These are phyloP conservation scores for Myotisia sp. DNA, from an alignment of 2,329 filamentous ascomycete genomes.

Conservation along the genomic window DNA sequence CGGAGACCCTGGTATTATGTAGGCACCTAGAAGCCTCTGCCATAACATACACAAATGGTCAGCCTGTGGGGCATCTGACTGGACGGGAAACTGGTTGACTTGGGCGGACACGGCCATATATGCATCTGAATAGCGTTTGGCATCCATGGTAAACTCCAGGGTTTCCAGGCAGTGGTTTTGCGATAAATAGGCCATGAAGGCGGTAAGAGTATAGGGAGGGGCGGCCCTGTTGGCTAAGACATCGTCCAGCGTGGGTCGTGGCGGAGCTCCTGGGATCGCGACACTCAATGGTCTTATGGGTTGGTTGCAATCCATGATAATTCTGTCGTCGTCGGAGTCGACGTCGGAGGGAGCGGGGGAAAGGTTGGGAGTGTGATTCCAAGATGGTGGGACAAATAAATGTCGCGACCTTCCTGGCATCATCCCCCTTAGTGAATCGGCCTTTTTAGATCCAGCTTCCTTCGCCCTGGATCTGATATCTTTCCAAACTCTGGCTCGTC, in stretches of 20 bases:
- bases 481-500: constrained; percentile 10
- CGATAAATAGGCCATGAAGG: constrained; percentile 92
- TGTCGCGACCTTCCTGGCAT: constrained; percentile 22
- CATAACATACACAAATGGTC: constrained; percentile 68
- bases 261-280: constrained; percentile 29
- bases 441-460: constrained; percentile 4
- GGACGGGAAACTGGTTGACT: constrained; percentile 31
- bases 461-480: constrained; percentile 8
- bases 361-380: constrained; percentile 27
- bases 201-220: constrained; percentile 76
- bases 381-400: constrained; percentile 21
- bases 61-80: constrained; percentile 41
- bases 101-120: constrained; percentile 46
- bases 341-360: constrained; percentile 30
- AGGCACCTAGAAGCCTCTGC: constrained; percentile 76
- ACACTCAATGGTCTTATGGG: constrained; percentile 32
- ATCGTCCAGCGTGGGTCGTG: constrained; percentile 62
- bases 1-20: constrained; percentile 72
- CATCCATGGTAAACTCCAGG: constrained; percentile 90
- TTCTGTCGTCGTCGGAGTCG: constrained; percentile 27
- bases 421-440: constrained; percentile 9
- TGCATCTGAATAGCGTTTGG: constrained; percentile 64
- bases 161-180: constrained; percentile 96
- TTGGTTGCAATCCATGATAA: constrained; percentile 25
- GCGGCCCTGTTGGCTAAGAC: constrained; percentile 76